Conservation (phyloP, 2,329 filamentous ascomycete species). For the Colletotrichum agaves region DNA sequence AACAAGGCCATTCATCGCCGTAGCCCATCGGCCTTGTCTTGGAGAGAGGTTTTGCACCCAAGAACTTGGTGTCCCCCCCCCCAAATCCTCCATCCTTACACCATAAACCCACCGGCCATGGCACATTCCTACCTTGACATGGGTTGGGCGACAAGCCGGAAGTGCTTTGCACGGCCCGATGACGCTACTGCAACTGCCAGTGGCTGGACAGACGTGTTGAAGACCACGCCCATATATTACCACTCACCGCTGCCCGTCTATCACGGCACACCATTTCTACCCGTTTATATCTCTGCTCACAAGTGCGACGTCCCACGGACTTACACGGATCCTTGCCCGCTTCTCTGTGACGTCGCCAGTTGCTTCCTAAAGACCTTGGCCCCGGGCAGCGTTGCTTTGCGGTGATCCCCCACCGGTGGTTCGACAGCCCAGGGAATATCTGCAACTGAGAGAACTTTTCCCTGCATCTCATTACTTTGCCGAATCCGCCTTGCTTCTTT, state of each 20-base stretch:
- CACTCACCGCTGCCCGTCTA: conserved; percentile 18
- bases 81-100: not conserved
- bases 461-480: not conserved
- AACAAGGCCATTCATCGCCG: conserved; percentile 9
- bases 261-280: conserved; percentile 11
- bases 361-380: conserved; percentile 14
- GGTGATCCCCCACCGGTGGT: not conserved
- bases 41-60: not conserved
- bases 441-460: conserved; percentile 20
- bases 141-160: conserved; percentile 14
- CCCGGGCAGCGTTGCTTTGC: not conserved
- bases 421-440: conserved; percentile 6
- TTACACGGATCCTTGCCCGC: conserved; percentile 33
- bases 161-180: conserved; percentile 32
- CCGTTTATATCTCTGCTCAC: conserved; percentile 3
- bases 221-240: conserved; percentile 31
- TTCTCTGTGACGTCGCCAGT: conserved; percentile 32
- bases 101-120: conserved; percentile 4
- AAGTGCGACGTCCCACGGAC: conserved; percentile 28
- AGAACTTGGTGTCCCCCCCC: conserved; percentile 11
- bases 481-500: not conserved
- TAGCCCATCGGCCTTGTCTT: not conserved
- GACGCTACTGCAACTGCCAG: conserved; percentile 38
- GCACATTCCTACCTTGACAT: conserved; percentile 8
- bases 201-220: conserved; percentile 28